These are phyloP conservation scores for Quercus bicolor DNA, from an alignment of 306 rosid species.

Conservation along the genomic window DNA sequence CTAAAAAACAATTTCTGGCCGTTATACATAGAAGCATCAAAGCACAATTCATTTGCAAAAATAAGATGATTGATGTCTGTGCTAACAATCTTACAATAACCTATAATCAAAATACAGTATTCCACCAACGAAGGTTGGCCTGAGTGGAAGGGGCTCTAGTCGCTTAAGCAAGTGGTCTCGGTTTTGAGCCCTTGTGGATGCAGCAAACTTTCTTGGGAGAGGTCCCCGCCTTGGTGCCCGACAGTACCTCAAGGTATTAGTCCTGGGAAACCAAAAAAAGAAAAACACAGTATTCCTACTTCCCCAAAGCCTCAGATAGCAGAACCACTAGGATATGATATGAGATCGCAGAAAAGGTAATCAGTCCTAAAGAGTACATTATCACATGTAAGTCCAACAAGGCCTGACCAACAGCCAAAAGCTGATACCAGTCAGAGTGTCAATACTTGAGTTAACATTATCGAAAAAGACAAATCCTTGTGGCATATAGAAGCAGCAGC, in stretches of 20 bases:
- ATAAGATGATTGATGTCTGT: not conserved
- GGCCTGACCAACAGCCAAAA: not conserved
- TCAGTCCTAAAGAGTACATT: not conserved
- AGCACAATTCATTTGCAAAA: not conserved
- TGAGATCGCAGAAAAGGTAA: not conserved
- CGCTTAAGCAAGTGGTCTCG: too few relatives aligned
- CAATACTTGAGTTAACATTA: not conserved
- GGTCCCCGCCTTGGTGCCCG: too few relatives aligned
- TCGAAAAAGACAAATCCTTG: not conserved
- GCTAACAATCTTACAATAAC: not conserved
- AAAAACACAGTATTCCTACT: not conserved
- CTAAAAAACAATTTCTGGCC: not conserved
- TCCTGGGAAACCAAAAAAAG: too few relatives aligned
- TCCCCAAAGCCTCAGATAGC: not conserved
- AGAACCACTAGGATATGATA: not conserved
- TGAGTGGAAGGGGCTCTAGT: too few relatives aligned
- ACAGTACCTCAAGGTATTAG: too few relatives aligned
- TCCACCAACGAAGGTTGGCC: too few relatives aligned
- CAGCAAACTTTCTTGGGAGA: too few relatives aligned
- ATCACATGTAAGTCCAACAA: not conserved
- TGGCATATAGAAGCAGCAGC: not conserved
- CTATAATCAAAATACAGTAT: not conserved
- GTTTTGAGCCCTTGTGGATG: too few relatives aligned
- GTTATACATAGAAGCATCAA: not conserved
- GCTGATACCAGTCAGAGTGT: not conserved